Evolutionary conservation across 306 rosid species (phyloP), one percentile per base, ranked within the genome.

Genomic region (Vigna reflexopilosa): DNA sequence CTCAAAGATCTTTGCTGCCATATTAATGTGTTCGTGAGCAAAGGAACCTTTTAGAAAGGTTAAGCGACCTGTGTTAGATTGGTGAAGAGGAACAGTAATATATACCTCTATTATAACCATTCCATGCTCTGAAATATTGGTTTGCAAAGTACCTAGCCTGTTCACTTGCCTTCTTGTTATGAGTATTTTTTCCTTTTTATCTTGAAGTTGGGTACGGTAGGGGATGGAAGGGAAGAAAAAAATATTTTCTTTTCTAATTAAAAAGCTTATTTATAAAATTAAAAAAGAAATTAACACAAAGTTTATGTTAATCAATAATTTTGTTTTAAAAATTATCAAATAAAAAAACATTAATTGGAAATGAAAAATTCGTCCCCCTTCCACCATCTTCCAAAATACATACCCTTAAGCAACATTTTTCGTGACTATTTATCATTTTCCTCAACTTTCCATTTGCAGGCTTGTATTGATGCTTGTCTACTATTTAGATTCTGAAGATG

Each of bases 401-500:
- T 14, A 30, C 10, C 7, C 47, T 78, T 24, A 61, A 22, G 59
- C 65, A 49, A 40, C 11, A 8, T 38, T 70, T 54, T 56, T 76
- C 54, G 5, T 80, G 66, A 36, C 7, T 45, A 20, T 79, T 74
- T 51, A 38, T 67, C 36, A 55, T 64, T 17, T 42, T 32, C 44
- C 34, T 56, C 24, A n/a, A 75, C 78, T 76, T 88, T 77, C 75
- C 72, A 75, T 83, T 77, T 91, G 93, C 97, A 93, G 97, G 97
- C 94, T 93, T 77, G 86, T 86, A 48, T 70, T 93, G 82, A 74
- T 90, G 30, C 88, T 75, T 45, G 87, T 91, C 88, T 80, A 84
- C 85, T 83, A 84, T 32, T 84, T 93, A 76, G 83, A 89, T 42
- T 67, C 77, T 20, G 95, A 83, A 51, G 98, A 88, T 54, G 86